These are phyloP conservation scores for Cajanus cajan DNA, from an alignment of 306 rosid species.

Conservation along the genomic window DNA sequence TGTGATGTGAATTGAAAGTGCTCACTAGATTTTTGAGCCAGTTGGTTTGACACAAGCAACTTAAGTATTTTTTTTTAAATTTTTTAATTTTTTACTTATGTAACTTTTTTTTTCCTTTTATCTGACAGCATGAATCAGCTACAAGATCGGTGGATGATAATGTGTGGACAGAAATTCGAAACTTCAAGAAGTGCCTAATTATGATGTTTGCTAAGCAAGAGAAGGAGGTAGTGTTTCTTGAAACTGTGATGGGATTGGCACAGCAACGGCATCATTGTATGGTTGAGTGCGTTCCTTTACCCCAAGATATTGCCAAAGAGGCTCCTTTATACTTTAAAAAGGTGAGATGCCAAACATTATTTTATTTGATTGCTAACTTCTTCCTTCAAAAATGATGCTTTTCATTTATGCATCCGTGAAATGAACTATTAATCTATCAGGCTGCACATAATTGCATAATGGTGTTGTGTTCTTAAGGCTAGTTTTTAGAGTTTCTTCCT, in stretches of 20 bases:
- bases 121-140: constrained; percentile 78
- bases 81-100: background rate
- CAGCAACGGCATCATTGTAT: constrained; percentile 77
- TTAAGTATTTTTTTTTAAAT: background rate
- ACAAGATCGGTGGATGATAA: constrained; percentile 73
- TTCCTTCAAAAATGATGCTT: background rate
- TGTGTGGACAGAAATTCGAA: constrained; percentile 84
- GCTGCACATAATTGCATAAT: constrained; percentile 1
- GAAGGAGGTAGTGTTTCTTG: constrained; percentile 86
- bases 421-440: background rate
- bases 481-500: background rate
- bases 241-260: constrained; percentile 84
- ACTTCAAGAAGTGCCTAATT: constrained; percentile 92
- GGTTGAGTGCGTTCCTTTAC: constrained; percentile 86
- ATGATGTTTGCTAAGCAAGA: constrained; percentile 93
- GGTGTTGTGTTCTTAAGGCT: background rate
- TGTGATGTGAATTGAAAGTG: constrained; percentile 10
- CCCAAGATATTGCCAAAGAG: constrained; percentile 69
- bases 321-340: constrained; percentile 88
- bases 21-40: constrained; percentile 12
- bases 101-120: constrained; percentile 1
- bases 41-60: background rate
- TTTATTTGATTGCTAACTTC: background rate
- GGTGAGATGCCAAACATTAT: constrained; percentile 43
- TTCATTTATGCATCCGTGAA: constrained; percentile 17